A percentile compares a stretch with the other conserved stretches of the same genome.
These are phyloP conservation scores for Mayamaea pseudoterrestris DNA, from an alignment of 108 stramenopile genomes.

Conservation along the genomic window DNA sequence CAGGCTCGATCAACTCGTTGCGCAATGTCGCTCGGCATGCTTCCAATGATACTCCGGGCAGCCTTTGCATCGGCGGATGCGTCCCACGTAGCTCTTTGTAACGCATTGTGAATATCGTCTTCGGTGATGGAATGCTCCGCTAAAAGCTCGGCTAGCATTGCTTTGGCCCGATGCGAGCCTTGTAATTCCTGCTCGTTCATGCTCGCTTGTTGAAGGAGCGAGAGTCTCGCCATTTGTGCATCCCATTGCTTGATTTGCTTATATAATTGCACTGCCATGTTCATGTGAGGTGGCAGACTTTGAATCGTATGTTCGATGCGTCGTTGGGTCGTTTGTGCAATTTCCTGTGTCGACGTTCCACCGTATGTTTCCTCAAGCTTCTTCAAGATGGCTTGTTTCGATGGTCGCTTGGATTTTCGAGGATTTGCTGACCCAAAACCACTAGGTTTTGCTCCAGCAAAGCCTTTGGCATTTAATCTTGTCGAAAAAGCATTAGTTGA, in stretches of 20 bases:
- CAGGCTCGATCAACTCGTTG: conserved; percentile 35
- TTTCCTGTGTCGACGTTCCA: conserved; percentile 1
- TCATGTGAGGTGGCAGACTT: conserved; percentile 30
- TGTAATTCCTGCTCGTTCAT: conserved; percentile 33
- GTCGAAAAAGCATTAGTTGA: too few species aligned
- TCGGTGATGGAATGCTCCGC: conserved; percentile 20
- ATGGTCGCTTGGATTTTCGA: background rate
- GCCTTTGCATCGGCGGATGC: conserved; percentile 71
- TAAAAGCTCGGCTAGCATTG: conserved; percentile 24
- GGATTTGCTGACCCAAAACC: too few species aligned
- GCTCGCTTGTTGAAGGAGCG: conserved; percentile 23
- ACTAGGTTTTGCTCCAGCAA: too few species aligned
- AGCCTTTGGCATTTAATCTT: too few species aligned
- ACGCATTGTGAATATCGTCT: conserved; percentile 43
- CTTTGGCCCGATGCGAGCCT: conserved; percentile 19
- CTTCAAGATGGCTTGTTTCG: background rate
- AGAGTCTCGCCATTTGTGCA: conserved; percentile 16
- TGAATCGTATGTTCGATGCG: conserved; percentile 23
- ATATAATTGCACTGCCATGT: conserved; percentile 36
- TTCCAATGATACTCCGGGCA: conserved; percentile 37
- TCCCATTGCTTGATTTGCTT: conserved; percentile 37
- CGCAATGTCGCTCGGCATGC: conserved; percentile 37
- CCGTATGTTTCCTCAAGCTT: background rate
- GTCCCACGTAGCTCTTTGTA: conserved; percentile 62
- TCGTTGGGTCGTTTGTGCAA: conserved; percentile 42